Evolutionary conservation across 768 basidiomycete species (phyloP).

Genomic region (Pseudohyphozyma bogoriensis): DNA sequence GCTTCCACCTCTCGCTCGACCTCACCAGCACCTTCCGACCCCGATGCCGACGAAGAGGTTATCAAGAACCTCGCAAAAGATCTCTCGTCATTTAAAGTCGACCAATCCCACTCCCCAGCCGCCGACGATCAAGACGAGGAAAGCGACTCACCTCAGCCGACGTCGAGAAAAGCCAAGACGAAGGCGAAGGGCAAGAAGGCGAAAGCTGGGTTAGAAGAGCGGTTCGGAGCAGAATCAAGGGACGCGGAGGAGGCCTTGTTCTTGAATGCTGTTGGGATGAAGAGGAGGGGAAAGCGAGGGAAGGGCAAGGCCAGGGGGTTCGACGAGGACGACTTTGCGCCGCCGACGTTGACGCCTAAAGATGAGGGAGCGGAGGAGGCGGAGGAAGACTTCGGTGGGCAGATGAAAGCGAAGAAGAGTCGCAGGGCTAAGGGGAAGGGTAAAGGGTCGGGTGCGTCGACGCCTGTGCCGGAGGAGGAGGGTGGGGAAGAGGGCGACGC

Average conservation of each 20-base stretch:
- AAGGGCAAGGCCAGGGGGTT: slow-evolving; percentile 8
- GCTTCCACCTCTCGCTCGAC: slow-evolving; percentile 6
- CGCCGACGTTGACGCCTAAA: neutral
- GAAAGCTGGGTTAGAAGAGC: neutral
- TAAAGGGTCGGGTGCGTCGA: neutral
- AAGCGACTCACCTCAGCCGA: too few relatives aligned
- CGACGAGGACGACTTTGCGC: neutral
- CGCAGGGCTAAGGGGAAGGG: slow-evolving; percentile 17
- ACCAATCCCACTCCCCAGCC: neutral
- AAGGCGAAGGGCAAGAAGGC: slow-evolving; percentile 5
- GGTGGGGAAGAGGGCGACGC: neutral
- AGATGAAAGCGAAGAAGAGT: slow-evolving; percentile 25
- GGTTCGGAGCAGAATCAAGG: neutral
- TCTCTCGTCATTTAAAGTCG: neutral
- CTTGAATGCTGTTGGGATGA: neutral
- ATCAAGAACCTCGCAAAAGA: neutral
- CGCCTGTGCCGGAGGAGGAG: neutral
- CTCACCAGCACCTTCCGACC: neutral
- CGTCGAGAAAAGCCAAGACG: slow-evolving; percentile 1
- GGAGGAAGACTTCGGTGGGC: slow-evolving; percentile 10
- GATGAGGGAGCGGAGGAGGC: slow-evolving; percentile 6
- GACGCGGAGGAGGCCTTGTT: neutral
- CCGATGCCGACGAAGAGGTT: neutral
- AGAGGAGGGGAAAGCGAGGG: neutral
- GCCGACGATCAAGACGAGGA: neutral